Base-by-base conservation (phyloP, 2,329 filamentous ascomycete species). In the Paradendryphiella salina region DNA sequence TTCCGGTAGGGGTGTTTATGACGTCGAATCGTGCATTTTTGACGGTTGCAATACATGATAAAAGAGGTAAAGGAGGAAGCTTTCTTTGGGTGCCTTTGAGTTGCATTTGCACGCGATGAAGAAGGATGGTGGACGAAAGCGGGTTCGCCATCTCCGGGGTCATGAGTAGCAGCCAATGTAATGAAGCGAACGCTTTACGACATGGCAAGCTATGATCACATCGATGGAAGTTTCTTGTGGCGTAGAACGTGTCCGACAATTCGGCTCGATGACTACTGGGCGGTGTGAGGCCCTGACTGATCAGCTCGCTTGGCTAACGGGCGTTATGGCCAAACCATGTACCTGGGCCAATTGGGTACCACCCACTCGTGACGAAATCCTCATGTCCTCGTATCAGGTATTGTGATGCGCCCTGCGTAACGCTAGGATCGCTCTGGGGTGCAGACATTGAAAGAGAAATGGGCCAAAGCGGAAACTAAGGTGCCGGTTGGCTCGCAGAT, bases 371-470 rank as follows among this genome's bases (percentile, higher is more conserved):
- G 33, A 46, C 46, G 39, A 29, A 8, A 39, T 37, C n/a, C 33
- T 46, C 36, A 31, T 29, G 31, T 40, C 23, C 35, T 39, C 26
- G 32, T 38, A 28, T 49, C 34, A 46, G 39, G 43, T 49, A 44
- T 50, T 56, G 46, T 54, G 53, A 54, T 59, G 51, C 50, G 41
- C 49, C 46, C 42, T 50, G 26, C 46, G 15, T 37, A 41, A 53
- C 21, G 63, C 63, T 62, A 46, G 64, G 64, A 45, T 60, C 63
- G 60, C 54, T 34, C 28, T 51, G 46, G 50, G 58, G 58, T 57
- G 45, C n/a, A 26, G 28, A 44, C 11, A 53, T 56, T 56, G 56
- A 56, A 49, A 57, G 34, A 42, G 49, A 56, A 57, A 53, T 42
- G 50, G 42, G 57, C 53, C 53, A 53, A 47, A 56, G 53, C 57